Evolutionary conservation across 768 basidiomycete genomes (phyloP).

Genomic region (Lyophyllum decastes): DNA sequence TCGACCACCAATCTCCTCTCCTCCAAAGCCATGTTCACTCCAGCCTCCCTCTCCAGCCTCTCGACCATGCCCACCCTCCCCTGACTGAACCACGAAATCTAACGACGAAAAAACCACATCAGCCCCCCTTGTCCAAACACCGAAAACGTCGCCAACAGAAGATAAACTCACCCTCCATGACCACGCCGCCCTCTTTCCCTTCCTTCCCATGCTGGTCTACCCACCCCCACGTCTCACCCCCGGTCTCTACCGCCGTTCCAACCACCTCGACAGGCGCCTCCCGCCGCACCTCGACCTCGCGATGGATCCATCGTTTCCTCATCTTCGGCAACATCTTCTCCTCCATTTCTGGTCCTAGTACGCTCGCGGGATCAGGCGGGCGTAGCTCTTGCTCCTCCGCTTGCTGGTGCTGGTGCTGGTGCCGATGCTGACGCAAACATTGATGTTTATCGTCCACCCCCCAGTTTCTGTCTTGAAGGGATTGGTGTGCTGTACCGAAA

Average conservation of each 20-base stretch:
- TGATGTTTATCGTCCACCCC: background rate
- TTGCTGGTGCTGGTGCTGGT: background rate
- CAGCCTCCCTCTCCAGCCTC: too few species aligned
- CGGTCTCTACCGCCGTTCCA: background rate
- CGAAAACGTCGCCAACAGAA: too few species aligned
- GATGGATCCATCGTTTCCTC: conserved; percentile 52
- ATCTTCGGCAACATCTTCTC: conserved; percentile 63
- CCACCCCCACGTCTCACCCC: too few species aligned
- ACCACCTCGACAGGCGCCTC: conserved; percentile 9
- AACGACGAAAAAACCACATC: too few species aligned
- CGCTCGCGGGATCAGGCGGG: conserved; percentile 6
- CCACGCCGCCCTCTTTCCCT: too few species aligned
- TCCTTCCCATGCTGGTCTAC: too few species aligned
- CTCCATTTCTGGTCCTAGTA: conserved; percentile 19
- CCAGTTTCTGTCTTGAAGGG: background rate
- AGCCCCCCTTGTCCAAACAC: background rate
- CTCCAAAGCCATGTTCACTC: too few species aligned
- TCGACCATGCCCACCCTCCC: too few species aligned
- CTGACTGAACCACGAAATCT: too few species aligned
- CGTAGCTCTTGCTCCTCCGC: background rate
- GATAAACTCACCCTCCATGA: background rate
- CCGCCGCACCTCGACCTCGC: conserved; percentile 26
- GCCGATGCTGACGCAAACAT: background rate
- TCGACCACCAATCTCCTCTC: too few species aligned
- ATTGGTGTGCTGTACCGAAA: background rate